Conservation (phyloP, 495 filamentous ascomycete genomes). For the Hypoxylon crocopeplum region DNA sequence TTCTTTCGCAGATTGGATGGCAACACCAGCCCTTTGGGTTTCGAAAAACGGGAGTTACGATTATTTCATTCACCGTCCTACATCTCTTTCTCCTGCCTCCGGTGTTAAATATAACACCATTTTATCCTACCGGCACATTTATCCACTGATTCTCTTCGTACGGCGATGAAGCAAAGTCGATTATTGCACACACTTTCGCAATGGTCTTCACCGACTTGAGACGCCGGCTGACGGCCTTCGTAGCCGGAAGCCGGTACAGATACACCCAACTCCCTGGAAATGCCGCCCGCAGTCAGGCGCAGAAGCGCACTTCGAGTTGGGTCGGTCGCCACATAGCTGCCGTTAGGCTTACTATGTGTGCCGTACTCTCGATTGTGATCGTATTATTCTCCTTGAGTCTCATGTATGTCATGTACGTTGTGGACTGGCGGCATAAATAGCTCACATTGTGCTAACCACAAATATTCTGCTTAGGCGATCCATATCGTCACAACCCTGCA, state of each 20-base stretch:
- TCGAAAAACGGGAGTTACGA: not conserved
- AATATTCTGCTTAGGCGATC: constrained; percentile 20
- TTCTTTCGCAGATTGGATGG: not conserved
- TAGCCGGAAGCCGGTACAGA: constrained; percentile 20
- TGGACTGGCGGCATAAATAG: constrained; percentile 20
- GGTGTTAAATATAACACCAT: not conserved
- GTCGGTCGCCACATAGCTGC: not conserved
- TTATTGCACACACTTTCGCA: constrained; percentile 14
- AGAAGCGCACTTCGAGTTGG: constrained; percentile 7
- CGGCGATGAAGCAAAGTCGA: constrained; percentile 33
- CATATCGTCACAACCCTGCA: constrained; percentile 55
- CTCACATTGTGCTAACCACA: constrained; percentile 22
- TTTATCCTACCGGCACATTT: not conserved
- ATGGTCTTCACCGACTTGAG: constrained; percentile 36
- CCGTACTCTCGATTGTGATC: constrained; percentile 9
- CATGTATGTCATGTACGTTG: constrained; percentile 25
- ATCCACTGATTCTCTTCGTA: constrained; percentile 1
- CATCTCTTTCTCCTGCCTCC: not conserved
- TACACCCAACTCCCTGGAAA: constrained; percentile 39
- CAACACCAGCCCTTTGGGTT: not conserved
- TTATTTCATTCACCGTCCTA: not conserved
- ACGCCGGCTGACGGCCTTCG: constrained; percentile 25
- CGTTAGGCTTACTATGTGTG: constrained; percentile 14
- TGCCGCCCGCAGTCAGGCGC: not conserved
- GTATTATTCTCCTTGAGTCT: constrained; percentile 18